A percentile compares a stretch with the other conserved stretches of the same genome.
phyloP scores from a whole-genome alignment of 1,139 yeast species.

The Blastobotrys aristatus region DNA sequence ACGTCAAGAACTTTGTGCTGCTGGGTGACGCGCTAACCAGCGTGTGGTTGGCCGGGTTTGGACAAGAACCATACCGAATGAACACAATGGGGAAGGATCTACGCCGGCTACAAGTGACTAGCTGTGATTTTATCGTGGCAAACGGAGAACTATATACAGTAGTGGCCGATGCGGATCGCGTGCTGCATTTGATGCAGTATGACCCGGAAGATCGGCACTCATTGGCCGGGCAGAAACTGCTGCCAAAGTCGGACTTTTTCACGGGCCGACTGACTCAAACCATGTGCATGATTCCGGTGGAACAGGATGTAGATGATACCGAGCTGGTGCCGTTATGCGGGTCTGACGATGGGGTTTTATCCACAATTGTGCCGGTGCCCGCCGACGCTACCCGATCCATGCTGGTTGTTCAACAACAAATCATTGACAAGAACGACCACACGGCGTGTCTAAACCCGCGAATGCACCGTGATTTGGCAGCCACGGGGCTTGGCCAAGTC shows the following conservation, averaged over 20 bases:
- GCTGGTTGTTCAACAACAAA: constrained; percentile 81
- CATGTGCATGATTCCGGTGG: constrained; percentile 49
- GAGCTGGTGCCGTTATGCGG: constrained; percentile 51
- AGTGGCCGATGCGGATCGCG: constrained; percentile 64
- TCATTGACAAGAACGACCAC: constrained; percentile 70
- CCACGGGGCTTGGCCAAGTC: constrained; percentile 9
- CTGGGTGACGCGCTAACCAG: constrained; percentile 81
- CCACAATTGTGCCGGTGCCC: constrained; percentile 65
- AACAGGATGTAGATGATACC: constrained; percentile 25
- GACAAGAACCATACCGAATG: constrained; percentile 88
- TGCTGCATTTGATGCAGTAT: constrained; percentile 73
- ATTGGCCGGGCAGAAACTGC: constrained; percentile 68
- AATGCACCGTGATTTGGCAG: constrained; percentile 25
- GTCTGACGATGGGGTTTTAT: constrained; percentile 73
- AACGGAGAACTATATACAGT: constrained; percentile 64
- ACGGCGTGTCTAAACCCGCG: constrained; percentile 76
- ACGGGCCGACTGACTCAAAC: constrained; percentile 58
- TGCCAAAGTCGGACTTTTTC: constrained; percentile 68
- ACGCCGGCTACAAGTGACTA: constrained; percentile 51
- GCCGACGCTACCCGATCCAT: constrained; percentile 76
- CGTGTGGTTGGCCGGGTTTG: constrained; percentile 81
- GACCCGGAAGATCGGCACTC: constrained; percentile 91
- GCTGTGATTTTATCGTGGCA: constrained; percentile 66
- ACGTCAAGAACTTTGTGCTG: constrained; percentile 72
- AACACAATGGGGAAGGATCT: constrained; percentile 72